These are phyloP conservation scores for Pseudocercospora crystallina DNA, from an alignment of 2,329 filamentous ascomycete genomes.

Conservation along the genomic window DNA sequence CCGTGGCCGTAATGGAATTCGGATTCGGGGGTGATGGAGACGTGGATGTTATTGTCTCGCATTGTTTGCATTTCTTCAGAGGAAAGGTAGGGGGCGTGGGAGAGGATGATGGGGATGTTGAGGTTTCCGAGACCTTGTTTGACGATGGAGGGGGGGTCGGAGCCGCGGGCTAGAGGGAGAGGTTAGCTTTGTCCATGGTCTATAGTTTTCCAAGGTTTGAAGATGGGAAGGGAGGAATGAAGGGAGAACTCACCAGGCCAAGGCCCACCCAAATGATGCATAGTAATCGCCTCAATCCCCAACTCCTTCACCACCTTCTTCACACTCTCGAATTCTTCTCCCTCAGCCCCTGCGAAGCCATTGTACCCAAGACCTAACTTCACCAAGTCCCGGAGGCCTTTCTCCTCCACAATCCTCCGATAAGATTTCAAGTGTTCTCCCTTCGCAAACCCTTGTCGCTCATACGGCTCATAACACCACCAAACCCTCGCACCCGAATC, in stretches of 20 bases:
- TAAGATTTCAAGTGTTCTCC: conserved; percentile 10
- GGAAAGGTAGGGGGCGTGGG: conserved; percentile 51
- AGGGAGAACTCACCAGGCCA: conserved; percentile 2
- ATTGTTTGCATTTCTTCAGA: conserved; percentile 44
- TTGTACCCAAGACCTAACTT: conserved; percentile 4
- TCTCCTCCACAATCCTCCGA: conserved; percentile 1
- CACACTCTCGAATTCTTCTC: conserved; percentile 8
- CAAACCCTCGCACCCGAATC: conserved; percentile 38
- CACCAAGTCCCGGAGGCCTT: not conserved
- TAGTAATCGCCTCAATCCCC: conserved; percentile 12
- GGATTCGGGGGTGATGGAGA: conserved; percentile 60
- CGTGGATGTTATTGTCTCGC: conserved; percentile 51
- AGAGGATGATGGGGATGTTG: conserved; percentile 51
- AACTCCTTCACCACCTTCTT: conserved; percentile 5
- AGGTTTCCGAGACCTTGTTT: conserved; percentile 44
- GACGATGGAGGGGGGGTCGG: conserved; percentile 25
- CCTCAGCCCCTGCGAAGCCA: conserved; percentile 4
- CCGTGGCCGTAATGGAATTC: conserved; percentile 61
- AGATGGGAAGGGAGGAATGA: too few relatives aligned
- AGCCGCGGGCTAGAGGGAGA: too few relatives aligned
- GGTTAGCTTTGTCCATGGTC: too few relatives aligned
- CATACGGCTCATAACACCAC: conserved; percentile 13
- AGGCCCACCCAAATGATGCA: conserved; percentile 11
- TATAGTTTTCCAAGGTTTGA: too few relatives aligned
- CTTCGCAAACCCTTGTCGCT: not conserved